Percentiles rank a stretch among this genome's conserved stretches.
phyloP scores from a whole-genome alignment of 306 rosid species.

The Prunus campanulata region DNA sequence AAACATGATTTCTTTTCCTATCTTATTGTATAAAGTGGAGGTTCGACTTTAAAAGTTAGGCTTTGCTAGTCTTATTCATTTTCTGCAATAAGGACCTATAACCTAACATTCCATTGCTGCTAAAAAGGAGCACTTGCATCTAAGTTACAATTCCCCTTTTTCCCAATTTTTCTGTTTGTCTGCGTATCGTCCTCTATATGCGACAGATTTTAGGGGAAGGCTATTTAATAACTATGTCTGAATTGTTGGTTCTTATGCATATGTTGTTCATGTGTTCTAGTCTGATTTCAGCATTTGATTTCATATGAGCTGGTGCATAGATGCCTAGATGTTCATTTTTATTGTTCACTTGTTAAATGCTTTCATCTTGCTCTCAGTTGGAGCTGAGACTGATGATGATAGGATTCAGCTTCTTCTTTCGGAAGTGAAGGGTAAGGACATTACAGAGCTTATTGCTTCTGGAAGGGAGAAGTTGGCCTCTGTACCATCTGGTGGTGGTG shows the following conservation, averaged over 20 bases:
- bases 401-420: constrained; percentile 50
- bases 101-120: background rate
- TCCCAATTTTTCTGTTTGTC: background rate
- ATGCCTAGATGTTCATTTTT: background rate
- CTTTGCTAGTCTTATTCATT: background rate
- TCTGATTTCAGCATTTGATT: background rate
- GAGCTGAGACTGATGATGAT: constrained; percentile 59
- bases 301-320: background rate
- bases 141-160: background rate
- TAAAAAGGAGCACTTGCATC: background rate
- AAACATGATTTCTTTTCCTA: background rate
- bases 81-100: background rate
- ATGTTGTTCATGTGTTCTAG: background rate
- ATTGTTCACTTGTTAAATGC: background rate
- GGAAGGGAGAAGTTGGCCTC: constrained; percentile 75
- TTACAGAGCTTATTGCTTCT: constrained; percentile 66
- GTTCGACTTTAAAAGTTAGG: background rate
- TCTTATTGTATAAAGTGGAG: background rate
- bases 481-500: constrained; percentile 60
- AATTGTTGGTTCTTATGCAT: background rate
- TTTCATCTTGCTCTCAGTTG: constrained; percentile 39
- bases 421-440: constrained; percentile 60
- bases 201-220: background rate
- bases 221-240: background rate
- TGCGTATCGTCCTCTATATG: background rate